Conservation (phyloP, 352 stramenopile species). For the Globisporangium abappressorium region DNA sequence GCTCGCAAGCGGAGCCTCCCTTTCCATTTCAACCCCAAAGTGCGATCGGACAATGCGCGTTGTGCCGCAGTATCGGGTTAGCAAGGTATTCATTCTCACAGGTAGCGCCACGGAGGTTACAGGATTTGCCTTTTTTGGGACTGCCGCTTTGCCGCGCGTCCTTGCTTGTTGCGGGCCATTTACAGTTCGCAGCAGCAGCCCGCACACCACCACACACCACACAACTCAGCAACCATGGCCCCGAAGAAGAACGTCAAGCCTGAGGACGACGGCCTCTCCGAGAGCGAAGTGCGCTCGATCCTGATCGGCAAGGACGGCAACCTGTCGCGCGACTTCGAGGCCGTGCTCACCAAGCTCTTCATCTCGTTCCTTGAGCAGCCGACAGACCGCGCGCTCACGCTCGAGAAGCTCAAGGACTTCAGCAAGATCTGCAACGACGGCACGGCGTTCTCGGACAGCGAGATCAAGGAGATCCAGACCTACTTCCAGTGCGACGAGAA, state of each 20-base stretch:
- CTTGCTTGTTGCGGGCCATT: constrained; percentile 8
- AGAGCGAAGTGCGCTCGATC: constrained; percentile 82
- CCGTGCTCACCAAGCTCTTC: constrained; percentile 83
- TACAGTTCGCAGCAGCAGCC: constrained; percentile 9
- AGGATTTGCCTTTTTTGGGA: constrained; percentile 3
- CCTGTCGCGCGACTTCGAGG: constrained; percentile 81
- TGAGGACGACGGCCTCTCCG: constrained; percentile 58
- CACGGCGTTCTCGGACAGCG: constrained; percentile 83
- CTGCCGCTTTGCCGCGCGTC: constrained; percentile 10
- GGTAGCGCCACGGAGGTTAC: constrained; percentile 3
- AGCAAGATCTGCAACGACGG: constrained; percentile 89
- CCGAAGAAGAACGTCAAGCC: constrained; percentile 48
- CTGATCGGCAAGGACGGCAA: constrained; percentile 82
- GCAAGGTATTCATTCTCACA: neutral
- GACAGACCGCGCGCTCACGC: constrained; percentile 76
- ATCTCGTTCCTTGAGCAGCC: constrained; percentile 80
- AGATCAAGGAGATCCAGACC: constrained; percentile 91
- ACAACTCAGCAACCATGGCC: constrained; percentile 29
- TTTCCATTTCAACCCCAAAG: neutral
- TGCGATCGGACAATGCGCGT: neutral
- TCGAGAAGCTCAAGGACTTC: constrained; percentile 86
- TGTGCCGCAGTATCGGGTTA: neutral
- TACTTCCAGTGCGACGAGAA: constrained; percentile 92
- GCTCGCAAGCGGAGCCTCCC: neutral
- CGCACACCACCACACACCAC: neutral